phyloP scores from a whole-genome alignment of 306 rosid species.

The Prunus dulcis region DNA sequence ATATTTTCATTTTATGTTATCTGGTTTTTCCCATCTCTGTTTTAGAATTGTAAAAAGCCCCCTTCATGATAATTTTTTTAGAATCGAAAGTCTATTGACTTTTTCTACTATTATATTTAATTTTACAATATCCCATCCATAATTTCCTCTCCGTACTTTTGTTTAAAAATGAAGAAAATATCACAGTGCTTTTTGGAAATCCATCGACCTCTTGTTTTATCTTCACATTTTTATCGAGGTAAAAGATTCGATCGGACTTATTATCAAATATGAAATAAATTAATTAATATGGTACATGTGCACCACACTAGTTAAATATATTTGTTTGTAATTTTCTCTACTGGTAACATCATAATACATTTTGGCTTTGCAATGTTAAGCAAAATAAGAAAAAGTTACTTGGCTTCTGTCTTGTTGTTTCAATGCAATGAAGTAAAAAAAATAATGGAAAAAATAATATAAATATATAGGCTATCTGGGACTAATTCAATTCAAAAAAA shows the following conservation, averaged over 20 bases:
- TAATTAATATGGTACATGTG: not conserved
- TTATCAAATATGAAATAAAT: not conserved
- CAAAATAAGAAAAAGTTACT: no score
- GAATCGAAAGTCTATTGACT: not conserved
- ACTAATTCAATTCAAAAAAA: no score
- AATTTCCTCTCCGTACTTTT: no score
- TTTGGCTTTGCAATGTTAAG: no score
- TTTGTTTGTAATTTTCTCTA: not conserved
- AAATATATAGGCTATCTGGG: no score
- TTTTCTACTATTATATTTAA: not conserved
- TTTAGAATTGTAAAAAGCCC: not conserved
- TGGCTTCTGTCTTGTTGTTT: no score
- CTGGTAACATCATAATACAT: not conserved
- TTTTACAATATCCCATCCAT: not conserved
- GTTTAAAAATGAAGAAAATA: not conserved
- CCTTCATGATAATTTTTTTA: not conserved
- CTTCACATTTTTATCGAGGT: not conserved
- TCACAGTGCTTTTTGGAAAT: not conserved
- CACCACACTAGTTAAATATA: not conserved
- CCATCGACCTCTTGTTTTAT: not conserved
- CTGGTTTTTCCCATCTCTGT: not conserved
- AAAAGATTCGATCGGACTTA: not conserved
- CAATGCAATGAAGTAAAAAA: no score
- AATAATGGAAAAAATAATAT: no score
- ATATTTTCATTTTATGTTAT: not conserved